A percentile compares a stretch with the other conserved stretches of the same genome.
Evolutionary conservation across 257 asterid species (phyloP).

Genomic region (Solanum chmielewskii): DNA sequence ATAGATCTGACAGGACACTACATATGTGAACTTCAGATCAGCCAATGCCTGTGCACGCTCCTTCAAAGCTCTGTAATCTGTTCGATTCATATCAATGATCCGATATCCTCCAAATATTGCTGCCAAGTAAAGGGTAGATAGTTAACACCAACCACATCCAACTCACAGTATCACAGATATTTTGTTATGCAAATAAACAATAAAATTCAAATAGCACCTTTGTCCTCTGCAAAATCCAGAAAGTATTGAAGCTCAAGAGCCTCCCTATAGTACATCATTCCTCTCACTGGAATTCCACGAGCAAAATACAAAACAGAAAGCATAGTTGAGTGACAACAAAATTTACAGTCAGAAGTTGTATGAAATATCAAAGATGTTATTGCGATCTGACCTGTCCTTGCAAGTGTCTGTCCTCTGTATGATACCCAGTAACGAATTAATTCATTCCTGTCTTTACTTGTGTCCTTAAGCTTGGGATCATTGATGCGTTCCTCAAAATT

Average conservation of each 20-base stretch:
- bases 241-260: slow-evolving; percentile 94
- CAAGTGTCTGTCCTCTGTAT: slow-evolving; percentile 94
- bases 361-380: background rate
- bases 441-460: slow-evolving; percentile 41
- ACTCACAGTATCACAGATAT: background rate
- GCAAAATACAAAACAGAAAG: background rate
- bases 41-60: slow-evolving; percentile 84
- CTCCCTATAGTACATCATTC: slow-evolving; percentile 95
- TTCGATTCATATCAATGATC: slow-evolving; percentile 38
- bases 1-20: slow-evolving; percentile 92
- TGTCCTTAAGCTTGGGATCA: slow-evolving; percentile 38
- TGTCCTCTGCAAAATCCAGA: slow-evolving; percentile 78
- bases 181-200: background rate
- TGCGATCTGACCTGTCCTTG: slow-evolving; percentile 68
- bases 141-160: background rate
- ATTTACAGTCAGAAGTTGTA: background rate
- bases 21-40: slow-evolving; percentile 91
- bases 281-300: slow-evolving; percentile 55
- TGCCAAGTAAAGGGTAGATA: slow-evolving; percentile 17
- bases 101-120: slow-evolving; percentile 87
- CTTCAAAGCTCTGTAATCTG: slow-evolving; percentile 42
- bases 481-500: slow-evolving; percentile 61
- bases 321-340: background rate
- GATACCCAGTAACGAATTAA: slow-evolving; percentile 89
- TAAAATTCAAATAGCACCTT: slow-evolving; percentile 29